Evolutionary conservation across 2,329 filamentous ascomycete genomes (phyloP).

Genomic region (Aspergillus sp.): DNA sequence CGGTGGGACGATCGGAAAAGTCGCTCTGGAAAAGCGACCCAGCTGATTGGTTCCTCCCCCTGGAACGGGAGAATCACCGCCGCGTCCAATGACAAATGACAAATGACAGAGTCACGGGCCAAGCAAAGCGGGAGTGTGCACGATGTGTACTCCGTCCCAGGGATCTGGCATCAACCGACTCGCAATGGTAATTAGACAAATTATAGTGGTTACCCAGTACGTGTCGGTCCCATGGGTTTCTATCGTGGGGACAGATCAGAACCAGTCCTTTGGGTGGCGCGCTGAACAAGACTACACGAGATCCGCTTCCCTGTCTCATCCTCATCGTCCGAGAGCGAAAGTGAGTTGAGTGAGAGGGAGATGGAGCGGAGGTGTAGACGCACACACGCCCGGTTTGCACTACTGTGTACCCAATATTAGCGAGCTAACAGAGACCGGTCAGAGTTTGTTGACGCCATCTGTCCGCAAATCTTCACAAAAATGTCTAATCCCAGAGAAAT

Average conservation of each 20-base stretch:
- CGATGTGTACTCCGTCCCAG: neutral
- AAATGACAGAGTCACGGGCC: conserved; percentile 2
- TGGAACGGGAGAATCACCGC: conserved; percentile 7
- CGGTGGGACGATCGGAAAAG: conserved; percentile 20
- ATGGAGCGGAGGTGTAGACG: neutral
- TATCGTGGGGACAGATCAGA: neutral
- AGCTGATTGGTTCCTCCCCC: conserved; percentile 17
- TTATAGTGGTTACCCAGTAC: neutral
- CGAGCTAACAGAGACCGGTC: neutral
- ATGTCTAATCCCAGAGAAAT: neutral
- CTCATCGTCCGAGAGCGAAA: neutral
- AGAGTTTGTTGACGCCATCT: neutral
- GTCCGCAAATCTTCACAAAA: neutral
- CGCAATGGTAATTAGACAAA: neutral
- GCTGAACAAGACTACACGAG: neutral
- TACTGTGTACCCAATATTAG: neutral
- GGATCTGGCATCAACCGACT: neutral
- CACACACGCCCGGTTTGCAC: neutral
- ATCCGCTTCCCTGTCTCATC: conserved; percentile 1
- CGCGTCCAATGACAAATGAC: conserved; percentile 3
- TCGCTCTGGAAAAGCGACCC: conserved; percentile 13
- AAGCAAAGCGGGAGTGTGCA: neutral
- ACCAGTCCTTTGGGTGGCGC: neutral
- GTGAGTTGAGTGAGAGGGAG: neutral
- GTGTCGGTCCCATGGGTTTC: neutral